Conservation (phyloP, 441 rosid genomes). For the Metrosideros polymorpha region DNA sequence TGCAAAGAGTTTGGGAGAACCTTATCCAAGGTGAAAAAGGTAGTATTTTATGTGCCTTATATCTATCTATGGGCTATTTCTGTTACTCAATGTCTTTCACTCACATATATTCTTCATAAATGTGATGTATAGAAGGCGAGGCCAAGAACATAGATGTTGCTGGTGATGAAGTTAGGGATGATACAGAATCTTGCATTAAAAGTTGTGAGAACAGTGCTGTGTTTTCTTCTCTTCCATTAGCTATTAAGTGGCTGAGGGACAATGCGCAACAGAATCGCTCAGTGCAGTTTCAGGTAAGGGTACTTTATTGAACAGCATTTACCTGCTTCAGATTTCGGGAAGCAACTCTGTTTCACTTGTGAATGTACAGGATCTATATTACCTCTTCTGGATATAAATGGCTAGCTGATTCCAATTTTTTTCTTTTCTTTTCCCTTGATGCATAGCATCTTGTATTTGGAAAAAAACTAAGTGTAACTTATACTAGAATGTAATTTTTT, state of each 20-base stretch:
- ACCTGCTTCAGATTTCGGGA: neutral
- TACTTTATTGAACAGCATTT: neutral
- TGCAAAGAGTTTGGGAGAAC: conserved; percentile 85
- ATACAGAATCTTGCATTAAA: conserved; percentile 25
- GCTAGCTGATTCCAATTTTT: neutral
- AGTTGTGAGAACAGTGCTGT: conserved; percentile 63
- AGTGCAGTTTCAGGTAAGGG: conserved; percentile 62
- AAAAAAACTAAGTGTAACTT: neutral
- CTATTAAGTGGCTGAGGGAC: conserved; percentile 90
- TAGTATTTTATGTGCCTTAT: neutral
- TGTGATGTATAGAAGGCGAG: conserved; percentile 24
- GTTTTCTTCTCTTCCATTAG: conserved; percentile 78
- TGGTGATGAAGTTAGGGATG: conserved; percentile 41
- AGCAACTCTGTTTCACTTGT: neutral
- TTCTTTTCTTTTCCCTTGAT: neutral
- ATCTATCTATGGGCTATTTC: neutral
- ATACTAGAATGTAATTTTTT: neutral
- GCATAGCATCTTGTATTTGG: neutral
- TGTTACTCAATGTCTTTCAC: neutral
- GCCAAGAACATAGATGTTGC: conserved; percentile 28
- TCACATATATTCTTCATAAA: neutral
- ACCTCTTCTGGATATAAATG: neutral
- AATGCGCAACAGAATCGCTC: conserved; percentile 45
- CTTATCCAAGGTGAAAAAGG: conserved; percentile 60
- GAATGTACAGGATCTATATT: neutral